Evolutionary conservation across 148 eudicot species (phyloP).

Genomic region (Amaranthus palmeri): DNA sequence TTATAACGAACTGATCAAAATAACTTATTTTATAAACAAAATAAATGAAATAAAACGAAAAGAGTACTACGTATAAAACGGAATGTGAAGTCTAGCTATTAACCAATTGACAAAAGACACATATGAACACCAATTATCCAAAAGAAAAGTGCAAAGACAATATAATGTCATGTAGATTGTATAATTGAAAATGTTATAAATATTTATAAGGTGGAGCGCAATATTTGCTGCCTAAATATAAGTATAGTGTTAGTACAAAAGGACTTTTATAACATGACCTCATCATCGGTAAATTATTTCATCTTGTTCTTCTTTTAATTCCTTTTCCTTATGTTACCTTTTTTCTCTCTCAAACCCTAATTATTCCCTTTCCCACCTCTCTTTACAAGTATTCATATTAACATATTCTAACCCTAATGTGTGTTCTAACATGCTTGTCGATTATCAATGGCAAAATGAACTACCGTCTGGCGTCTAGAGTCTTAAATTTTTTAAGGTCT

Average conservation of each 20-base stretch:
- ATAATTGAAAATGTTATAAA: slow-evolving; percentile 12
- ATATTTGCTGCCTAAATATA: slow-evolving; percentile 34
- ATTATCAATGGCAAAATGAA: too few species aligned
- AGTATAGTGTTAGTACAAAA: slow-evolving; percentile 31
- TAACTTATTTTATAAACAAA: neutral
- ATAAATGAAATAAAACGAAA: neutral
- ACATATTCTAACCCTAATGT: slow-evolving; percentile 1
- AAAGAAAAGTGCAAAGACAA: slow-evolving; percentile 17
- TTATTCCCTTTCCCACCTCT: neutral
- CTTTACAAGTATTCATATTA: neutral
- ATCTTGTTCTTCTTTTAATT: slow-evolving; percentile 3
- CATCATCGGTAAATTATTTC: slow-evolving; percentile 29
- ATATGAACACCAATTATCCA: slow-evolving; percentile 13
- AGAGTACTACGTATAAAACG: neutral
- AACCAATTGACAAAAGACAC: slow-evolving; percentile 21
- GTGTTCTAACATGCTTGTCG: neutral
- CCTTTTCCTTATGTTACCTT: neutral
- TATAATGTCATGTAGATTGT: slow-evolving; percentile 2
- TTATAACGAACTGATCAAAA: too few species aligned
- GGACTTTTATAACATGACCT: slow-evolving; percentile 32
- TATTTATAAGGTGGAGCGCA: slow-evolving; percentile 32
- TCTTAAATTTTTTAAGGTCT: too few species aligned
- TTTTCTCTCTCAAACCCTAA: slow-evolving; percentile 16
- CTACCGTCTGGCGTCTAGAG: too few species aligned
- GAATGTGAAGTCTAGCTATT: neutral